These are phyloP conservation scores for Pestalotiopsis sp. DNA, from an alignment of 2,329 filamentous ascomycete species.

Conservation along the genomic window DNA sequence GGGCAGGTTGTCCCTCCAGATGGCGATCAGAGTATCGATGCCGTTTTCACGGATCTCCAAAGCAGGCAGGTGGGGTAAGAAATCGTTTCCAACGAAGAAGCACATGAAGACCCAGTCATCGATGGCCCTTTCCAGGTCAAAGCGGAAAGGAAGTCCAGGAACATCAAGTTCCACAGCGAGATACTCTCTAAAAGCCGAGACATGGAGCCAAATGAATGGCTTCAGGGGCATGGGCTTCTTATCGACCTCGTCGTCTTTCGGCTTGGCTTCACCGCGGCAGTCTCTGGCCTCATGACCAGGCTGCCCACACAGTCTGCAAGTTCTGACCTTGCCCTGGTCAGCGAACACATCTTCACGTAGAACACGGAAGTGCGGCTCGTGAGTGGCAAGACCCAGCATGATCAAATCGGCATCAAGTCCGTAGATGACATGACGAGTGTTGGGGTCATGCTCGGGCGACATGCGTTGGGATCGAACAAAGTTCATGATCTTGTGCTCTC, in stretches of 20 bases:
- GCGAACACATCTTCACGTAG: slow-evolving; percentile 96
- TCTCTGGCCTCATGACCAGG: slow-evolving; percentile 86
- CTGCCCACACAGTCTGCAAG: slow-evolving; percentile 88
- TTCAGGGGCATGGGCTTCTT: slow-evolving; percentile 74
- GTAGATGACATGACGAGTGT: slow-evolving; percentile 97
- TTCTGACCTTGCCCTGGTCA: slow-evolving; percentile 78
- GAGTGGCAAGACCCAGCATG: slow-evolving; percentile 95
- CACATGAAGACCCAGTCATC: slow-evolving; percentile 99
- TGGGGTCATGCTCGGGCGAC: slow-evolving; percentile 89
- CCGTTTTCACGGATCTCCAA: slow-evolving; percentile 96
- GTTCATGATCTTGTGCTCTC: slow-evolving; percentile 99
- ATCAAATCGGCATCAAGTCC: slow-evolving; percentile 97
- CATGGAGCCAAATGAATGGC: slow-evolving; percentile 98
- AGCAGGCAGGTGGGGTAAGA: slow-evolving; percentile 94
- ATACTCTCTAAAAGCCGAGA: slow-evolving; percentile 89
- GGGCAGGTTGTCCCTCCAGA: slow-evolving; percentile 92
- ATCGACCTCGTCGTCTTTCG: slow-evolving; percentile 79
- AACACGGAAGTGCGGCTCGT: slow-evolving; percentile 96
- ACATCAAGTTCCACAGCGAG: slow-evolving; percentile 86
- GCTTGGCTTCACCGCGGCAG: slow-evolving; percentile 77
- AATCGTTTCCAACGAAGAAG: slow-evolving; percentile 98
- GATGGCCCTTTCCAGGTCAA: slow-evolving; percentile 89
- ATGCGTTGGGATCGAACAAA: slow-evolving; percentile 92
- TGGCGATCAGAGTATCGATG: slow-evolving; percentile 93
- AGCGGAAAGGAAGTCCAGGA: slow-evolving; percentile 79